These are phyloP conservation scores for Rhizopus microsporus DNA, from an alignment of 371 early-diverging fungal genomes.

Conservation along the genomic window DNA sequence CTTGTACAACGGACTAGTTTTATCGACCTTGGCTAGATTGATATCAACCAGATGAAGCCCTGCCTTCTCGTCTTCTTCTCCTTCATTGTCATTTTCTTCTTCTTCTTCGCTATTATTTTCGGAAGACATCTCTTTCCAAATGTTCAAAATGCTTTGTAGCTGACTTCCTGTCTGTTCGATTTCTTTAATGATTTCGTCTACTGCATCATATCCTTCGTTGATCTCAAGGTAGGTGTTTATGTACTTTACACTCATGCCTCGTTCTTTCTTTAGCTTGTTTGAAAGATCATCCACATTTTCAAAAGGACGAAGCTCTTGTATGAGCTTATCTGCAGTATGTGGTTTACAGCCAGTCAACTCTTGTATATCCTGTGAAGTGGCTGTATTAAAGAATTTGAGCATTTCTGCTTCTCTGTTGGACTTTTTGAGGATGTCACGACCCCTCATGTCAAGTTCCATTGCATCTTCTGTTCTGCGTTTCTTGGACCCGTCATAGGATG, in stretches of 20 bases:
- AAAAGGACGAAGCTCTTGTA: slow-evolving; percentile 63
- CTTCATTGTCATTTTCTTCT: slow-evolving; percentile 33
- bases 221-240: slow-evolving; percentile 66
- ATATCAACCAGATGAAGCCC: slow-evolving; percentile 30
- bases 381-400: slow-evolving; percentile 64
- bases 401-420: slow-evolving; percentile 29
- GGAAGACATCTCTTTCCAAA: slow-evolving; percentile 48
- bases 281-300: slow-evolving; percentile 55
- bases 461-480: slow-evolving; percentile 11
- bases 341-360: slow-evolving; percentile 67
- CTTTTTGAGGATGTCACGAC: slow-evolving; percentile 32
- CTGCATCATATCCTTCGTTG: slow-evolving; percentile 69
- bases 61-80: slow-evolving; percentile 28
- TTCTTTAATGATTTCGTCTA: slow-evolving; percentile 70
- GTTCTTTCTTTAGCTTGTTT: slow-evolving; percentile 50
- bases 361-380: slow-evolving; percentile 57
- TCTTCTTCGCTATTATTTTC: slow-evolving; percentile 31
- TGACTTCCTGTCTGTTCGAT: slow-evolving; percentile 61
- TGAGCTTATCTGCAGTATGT: slow-evolving; percentile 59
- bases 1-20: slow-evolving; percentile 6
- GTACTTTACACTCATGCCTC: slow-evolving; percentile 60
- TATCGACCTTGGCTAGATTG: slow-evolving; percentile 19
- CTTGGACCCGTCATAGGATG: slow-evolving; percentile 19
- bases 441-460: slow-evolving; percentile 22
- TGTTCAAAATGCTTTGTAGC: slow-evolving; percentile 47